Base-by-base conservation (phyloP, 352 stramenopile species). In the Halophytophthora batemanensis region DNA sequence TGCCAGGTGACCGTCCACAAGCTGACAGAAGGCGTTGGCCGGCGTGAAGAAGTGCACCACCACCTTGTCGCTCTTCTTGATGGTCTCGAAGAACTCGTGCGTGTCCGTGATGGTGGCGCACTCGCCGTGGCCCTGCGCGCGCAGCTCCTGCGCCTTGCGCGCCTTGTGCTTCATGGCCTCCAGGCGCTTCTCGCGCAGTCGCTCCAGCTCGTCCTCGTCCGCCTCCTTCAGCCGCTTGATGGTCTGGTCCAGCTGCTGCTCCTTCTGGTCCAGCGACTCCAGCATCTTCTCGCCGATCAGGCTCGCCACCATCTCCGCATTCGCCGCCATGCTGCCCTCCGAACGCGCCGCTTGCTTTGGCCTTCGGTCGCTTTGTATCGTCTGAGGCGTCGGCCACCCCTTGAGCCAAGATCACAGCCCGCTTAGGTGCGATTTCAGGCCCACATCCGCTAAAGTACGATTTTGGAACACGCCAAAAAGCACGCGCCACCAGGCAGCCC, bases 11-110 rank as follows among this genome's bases (percentile, higher is more conserved):
- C 78, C 84, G 67, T 99, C 91, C 52, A 99, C 83, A 13, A 97
- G 70, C 61, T 97, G 80, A 56, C 96, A 99, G 52, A 93, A 91
- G 29, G 81, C 71, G 42, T 97, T 98, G 13, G 85, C 84, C 0
- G 86, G 82, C 51, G 95, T 89, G 71, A 98, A 98, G 66, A 99
- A 99, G 77, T 99, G 96, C 40, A 98, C 79, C 21, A 98, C 84
- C 25, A 96, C 70, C 40, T 87, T 79, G 45, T 96, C 76, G 47
- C 82, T 97, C 42, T 78, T 70, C 64, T 98, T 98, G 60, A 96
- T 87, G 2, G 80, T 83, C 22, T 97, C 77, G 59, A 99, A 99
- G 68, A 99, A 99, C 28, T 97, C 91, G 43, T 95, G 84, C 35
- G 90, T 94, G 68, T 96, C 90, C 14, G 76, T 78, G 39, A 98